phyloP scores from a whole-genome alignment of 345 rosid genomes.

The Kandelia obovata region DNA sequence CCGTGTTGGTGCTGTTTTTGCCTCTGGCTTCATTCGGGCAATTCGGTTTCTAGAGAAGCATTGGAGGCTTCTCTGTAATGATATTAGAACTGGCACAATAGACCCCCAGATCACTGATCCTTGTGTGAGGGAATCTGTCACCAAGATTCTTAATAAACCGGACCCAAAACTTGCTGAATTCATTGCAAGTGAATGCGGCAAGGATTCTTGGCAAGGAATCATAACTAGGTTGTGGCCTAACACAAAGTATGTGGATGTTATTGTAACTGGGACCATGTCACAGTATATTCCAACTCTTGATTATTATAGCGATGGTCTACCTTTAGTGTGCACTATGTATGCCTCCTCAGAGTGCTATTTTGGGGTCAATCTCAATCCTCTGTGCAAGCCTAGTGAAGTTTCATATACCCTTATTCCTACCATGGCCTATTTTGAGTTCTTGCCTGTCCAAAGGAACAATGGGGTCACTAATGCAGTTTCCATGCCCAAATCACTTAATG shows the following conservation, averaged over 20 bases:
- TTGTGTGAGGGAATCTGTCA: conserved; percentile 39
- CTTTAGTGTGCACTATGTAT: conserved; percentile 94
- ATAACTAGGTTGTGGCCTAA: conserved; percentile 55
- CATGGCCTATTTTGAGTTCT: conserved; percentile 95
- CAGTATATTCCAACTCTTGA: conserved; percentile 95
- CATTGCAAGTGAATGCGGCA: conserved; percentile 37
- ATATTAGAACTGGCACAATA: conserved; percentile 38
- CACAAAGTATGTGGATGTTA: conserved; percentile 69
- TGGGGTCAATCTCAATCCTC: conserved; percentile 80
- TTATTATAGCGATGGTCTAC: conserved; percentile 77
- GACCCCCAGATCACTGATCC: conserved; percentile 41
- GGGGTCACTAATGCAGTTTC: conserved; percentile 59
- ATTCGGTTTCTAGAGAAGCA: conserved; percentile 49
- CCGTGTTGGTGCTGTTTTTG: conserved; percentile 57
- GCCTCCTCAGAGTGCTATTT: conserved; percentile 97
- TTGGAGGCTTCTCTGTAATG: conserved; percentile 39
- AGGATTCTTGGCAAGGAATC: conserved; percentile 50
- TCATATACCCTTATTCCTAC: conserved; percentile 83
- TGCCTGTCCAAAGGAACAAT: conserved; percentile 69
- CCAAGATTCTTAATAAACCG: conserved; percentile 34
- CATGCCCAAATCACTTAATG: conserved; percentile 63
- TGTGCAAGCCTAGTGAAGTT: conserved; percentile 82
- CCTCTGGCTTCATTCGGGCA: conserved; percentile 59
- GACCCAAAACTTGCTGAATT: conserved; percentile 44
- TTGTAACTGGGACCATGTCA: conserved; percentile 98